A percentile compares a stretch with the other conserved stretches of the same genome.
These are phyloP conservation scores for Camellia lanceoleosa DNA, from an alignment of 148 eudicot species.

Conservation along the genomic window DNA sequence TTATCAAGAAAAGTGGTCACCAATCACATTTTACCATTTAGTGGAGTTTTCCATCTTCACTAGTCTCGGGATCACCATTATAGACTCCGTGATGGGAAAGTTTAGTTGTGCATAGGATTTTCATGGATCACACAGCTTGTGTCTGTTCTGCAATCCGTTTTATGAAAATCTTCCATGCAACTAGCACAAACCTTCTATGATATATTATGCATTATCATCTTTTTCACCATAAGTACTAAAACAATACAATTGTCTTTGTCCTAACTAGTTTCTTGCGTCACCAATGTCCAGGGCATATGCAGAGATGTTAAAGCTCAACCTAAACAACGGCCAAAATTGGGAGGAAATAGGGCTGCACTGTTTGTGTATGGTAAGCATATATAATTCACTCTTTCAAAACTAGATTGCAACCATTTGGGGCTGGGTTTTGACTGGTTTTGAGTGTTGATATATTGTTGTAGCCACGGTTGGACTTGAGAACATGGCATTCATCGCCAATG, in stretches of 20 bases:
- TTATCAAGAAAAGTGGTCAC: neutral
- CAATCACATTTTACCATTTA: neutral
- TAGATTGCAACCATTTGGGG: no score
- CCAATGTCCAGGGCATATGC: conserved; percentile 23
- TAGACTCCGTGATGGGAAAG: neutral
- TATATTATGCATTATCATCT: neutral
- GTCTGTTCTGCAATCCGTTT: no score
- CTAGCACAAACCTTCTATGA: neutral
- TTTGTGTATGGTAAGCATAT: conserved; percentile 30
- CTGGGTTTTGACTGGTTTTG: neutral
- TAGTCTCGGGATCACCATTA: neutral
- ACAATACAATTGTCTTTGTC: neutral
- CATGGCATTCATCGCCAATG: conserved; percentile 39
- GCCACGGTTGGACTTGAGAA: conserved; percentile 38
- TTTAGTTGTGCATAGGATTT: no score
- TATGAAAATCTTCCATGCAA: no score
- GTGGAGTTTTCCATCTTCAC: neutral
- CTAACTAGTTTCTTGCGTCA: neutral
- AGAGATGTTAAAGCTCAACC: conserved; percentile 20
- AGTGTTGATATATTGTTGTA: conserved; percentile 16
- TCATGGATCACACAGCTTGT: no score
- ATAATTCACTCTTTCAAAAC: no score
- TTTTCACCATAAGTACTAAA: neutral
- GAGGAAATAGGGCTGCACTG: conserved; percentile 46
- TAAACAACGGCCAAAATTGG: conserved; percentile 21